Evolutionary conservation across 2,329 filamentous ascomycete species (phyloP).

Genomic region (Fusarium begoniae): DNA sequence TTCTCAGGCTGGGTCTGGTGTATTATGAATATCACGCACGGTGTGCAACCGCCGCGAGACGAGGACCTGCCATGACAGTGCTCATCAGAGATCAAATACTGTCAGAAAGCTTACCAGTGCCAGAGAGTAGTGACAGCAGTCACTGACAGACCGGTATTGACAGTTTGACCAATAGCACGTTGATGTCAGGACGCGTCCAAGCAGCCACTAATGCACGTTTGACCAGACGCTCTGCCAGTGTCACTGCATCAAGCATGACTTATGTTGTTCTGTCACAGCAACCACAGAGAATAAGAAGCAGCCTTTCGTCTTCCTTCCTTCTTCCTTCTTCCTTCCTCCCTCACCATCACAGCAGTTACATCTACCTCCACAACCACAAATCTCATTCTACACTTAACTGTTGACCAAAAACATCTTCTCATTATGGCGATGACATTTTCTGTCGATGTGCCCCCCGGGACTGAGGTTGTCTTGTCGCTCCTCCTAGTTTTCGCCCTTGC

Average conservation of each 20-base stretch:
- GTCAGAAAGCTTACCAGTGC: too few species aligned
- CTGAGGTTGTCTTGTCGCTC: too few species aligned
- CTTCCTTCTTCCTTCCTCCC: neutral
- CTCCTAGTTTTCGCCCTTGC: accelerated
- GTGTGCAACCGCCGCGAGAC: too few species aligned
- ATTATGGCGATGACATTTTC: neutral
- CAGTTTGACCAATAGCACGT: neutral
- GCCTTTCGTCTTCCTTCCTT: neutral
- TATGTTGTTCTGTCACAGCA: accelerated
- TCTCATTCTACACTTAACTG: too few species aligned
- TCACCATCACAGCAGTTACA: neutral
- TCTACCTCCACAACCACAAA: too few species aligned
- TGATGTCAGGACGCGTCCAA: too few species aligned
- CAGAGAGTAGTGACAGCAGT: too few species aligned
- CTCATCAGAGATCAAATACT: accelerated
- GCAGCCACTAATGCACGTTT: accelerated
- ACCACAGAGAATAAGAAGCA: neutral
- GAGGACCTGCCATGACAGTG: too few species aligned
- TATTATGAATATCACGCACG: too few species aligned
- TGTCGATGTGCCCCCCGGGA: accelerated
- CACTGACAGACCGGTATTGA: accelerated
- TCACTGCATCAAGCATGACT: neutral
- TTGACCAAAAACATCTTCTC: too few species aligned
- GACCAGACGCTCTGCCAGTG: neutral
- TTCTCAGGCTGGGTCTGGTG: too few species aligned